Evolutionary conservation across 495 filamentous ascomycete genomes (phyloP), one percentile per base, ranked within the genome.

Genomic region (Durotheca rogersii): DNA sequence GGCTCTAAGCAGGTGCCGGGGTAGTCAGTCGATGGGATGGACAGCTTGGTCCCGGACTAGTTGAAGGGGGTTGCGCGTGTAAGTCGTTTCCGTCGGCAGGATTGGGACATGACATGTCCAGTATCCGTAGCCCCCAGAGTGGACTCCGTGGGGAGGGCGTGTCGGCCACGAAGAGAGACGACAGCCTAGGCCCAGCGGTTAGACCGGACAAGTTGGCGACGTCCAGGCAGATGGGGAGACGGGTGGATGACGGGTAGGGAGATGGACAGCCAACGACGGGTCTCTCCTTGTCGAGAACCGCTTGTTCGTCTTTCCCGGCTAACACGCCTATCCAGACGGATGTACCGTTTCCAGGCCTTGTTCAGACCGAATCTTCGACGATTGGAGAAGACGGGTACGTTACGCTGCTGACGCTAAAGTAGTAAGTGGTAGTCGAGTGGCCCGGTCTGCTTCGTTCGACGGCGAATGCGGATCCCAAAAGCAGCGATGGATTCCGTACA

Each of bases 371-470:
- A 9, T 4, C 23, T 27, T 27, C 23, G 23, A 9, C 23, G 23
- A 48, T 34, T 59, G 25, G 36, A 65, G 60, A 69, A 70, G 67
- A 51, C 65, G 65, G n/a, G n/a, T n/a, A n/a, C n/a, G n/a, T n/a
- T n/a, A n/a, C 60, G 62, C 55, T 68, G 64, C 55, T 68, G 64
- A 74, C 70, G 69, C 72, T 67, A 72, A 61, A 41, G 51, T 45
- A 55, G 42, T 51, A 61, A 38, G 32, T 41, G 19, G 30, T 43
- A 32, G 42, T 31, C 64, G 41, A 29, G 61, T n/a, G n/a, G n/a
- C n/a, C n/a, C n/a, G n/a, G n/a, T n/a, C n/a, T n/a, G n/a, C n/a
- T n/a, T n/a, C n/a, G n/a, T n/a, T n/a, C n/a, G n/a, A n/a, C n/a
- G n/a, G n/a, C n/a, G n/a, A n/a, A n/a, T n/a, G n/a, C n/a, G n/a